Evolutionary conservation across 768 basidiomycete genomes (phyloP).

Genomic region (Rhizopogon vinicolor): DNA sequence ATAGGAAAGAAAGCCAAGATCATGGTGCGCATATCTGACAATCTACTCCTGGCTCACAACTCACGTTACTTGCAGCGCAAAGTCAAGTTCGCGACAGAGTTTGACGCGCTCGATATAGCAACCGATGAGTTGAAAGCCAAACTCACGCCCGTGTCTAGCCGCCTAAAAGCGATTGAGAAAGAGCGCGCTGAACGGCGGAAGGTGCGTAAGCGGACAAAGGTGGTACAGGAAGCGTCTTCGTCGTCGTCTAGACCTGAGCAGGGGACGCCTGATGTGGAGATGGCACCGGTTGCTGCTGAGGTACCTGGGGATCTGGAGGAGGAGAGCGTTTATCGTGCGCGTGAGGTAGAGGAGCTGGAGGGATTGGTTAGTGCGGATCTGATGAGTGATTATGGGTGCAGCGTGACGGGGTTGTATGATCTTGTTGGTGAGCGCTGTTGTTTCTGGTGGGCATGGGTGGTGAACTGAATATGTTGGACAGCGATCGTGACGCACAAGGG

Average conservation of each 20-base stretch:
- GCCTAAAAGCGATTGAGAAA: constrained; percentile 76
- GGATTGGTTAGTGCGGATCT: constrained; percentile 58
- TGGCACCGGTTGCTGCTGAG: constrained; percentile 17
- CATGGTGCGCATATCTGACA: constrained; percentile 53
- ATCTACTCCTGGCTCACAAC: too few relatives aligned
- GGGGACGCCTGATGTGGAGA: constrained; percentile 39
- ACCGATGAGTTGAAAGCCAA: constrained; percentile 76
- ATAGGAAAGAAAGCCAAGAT: constrained; percentile 94
- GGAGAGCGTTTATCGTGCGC: constrained; percentile 57
- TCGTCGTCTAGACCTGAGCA: constrained; percentile 15
- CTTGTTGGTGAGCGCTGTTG: constrained; percentile 64
- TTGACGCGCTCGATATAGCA: constrained; percentile 79
- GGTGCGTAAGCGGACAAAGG: constrained; percentile 72
- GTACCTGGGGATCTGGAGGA: constrained; percentile 43
- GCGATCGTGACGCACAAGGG: constrained; percentile 98
- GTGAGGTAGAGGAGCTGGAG: constrained; percentile 64
- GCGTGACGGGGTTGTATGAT: constrained; percentile 82
- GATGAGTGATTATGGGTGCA: constrained; percentile 67
- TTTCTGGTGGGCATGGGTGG: neutral
- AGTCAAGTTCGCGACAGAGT: constrained; percentile 90
- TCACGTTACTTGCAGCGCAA: constrained; percentile 47
- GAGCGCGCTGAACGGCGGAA: constrained; percentile 81
- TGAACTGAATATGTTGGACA: constrained; percentile 21
- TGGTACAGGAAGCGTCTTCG: constrained; percentile 13
- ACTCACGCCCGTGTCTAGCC: constrained; percentile 64